These are phyloP conservation scores for Capsicum chinense DNA, from an alignment of 257 asterid species.

Conservation along the genomic window DNA sequence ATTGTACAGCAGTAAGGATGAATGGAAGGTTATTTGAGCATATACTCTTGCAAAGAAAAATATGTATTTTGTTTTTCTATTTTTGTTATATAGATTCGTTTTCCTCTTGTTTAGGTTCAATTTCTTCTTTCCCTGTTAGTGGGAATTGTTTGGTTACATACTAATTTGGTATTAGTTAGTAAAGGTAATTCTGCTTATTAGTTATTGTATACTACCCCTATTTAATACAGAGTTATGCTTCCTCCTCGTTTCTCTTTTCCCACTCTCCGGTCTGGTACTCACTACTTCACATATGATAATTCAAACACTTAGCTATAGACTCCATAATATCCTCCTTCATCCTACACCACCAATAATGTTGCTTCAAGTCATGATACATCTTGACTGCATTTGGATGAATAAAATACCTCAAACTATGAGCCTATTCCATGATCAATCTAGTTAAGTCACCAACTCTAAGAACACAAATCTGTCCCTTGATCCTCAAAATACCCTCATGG, in stretches of 20 bases:
- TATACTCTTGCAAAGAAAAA: not conserved
- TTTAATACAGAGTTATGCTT: not conserved
- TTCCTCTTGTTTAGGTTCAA: slow-evolving; percentile 21
- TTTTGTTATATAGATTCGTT: not conserved
- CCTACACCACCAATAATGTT: too few relatives aligned
- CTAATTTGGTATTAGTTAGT: slow-evolving; percentile 1
- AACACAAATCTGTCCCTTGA: too few relatives aligned
- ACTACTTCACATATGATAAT: too few relatives aligned
- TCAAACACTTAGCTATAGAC: too few relatives aligned
- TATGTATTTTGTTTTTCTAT: not conserved
- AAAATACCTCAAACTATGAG: too few relatives aligned
- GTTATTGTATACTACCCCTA: not conserved
- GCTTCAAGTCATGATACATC: too few relatives aligned
- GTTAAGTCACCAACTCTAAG: too few relatives aligned
- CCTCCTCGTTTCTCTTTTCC: not conserved
- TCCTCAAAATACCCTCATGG: too few relatives aligned
- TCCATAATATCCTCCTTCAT: too few relatives aligned
- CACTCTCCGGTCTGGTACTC: not conserved
- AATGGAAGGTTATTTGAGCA: slow-evolving; percentile 6
- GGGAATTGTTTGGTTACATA: not conserved
- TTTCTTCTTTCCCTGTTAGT: not conserved
- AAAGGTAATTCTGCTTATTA: not conserved
- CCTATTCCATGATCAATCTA: too few relatives aligned
- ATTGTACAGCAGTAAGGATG: slow-evolving; percentile 33
- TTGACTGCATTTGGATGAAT: too few relatives aligned